Evolutionary conservation across 1,139 yeast genomes (phyloP), one percentile per base, ranked within the genome.

Genomic region (Protomyces gravidus): DNA sequence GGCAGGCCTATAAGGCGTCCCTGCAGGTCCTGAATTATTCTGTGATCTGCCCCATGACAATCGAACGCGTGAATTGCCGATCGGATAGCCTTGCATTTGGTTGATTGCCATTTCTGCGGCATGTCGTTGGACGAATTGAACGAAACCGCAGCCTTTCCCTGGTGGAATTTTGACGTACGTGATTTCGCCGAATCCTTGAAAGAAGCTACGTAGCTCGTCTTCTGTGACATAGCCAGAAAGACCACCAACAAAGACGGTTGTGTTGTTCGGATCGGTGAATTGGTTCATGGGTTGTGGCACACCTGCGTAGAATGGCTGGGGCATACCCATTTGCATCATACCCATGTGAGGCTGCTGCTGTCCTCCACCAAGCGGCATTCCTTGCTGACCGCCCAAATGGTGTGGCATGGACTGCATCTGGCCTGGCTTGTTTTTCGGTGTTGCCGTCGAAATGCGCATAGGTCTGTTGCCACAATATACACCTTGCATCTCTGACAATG

Each of bases 171-270:
- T 88, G 56, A 89, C 92, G 68, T 86, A 89, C 60, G 85, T 80
- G 64, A 90, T 86, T 58, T 80, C 80, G 28, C 97, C 97, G 75
- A 87, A 90, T 13, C 94, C 88, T 67, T 83, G 83, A 73, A 89
- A 89, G 56, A 85, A 77, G 3, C 86, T 76, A 65, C 84, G 80
- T 55, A 90, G 74, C 42, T 89, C 87, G 55, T 83, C 85, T 68
- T 89, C 97, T 15, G 82, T 77, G 27, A 88, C 89, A 56, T 84
- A 83, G 21, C 84, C 77, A 6, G 92, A 83, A 51, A 89, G 74
- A 0, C 97, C 97, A 26, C 97, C 97, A 23, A 89, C 92, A 71
- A 89, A 89, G n/a, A 89, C 96, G 0, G 97, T 89, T 11, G 96
- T 88, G 70, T 89, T 89, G 69, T 80, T 83, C 19, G 90, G 89